Evolutionary conservation across 176 grass and related monocot species (phyloP).

Genomic region (Cenchrus purpureus): DNA sequence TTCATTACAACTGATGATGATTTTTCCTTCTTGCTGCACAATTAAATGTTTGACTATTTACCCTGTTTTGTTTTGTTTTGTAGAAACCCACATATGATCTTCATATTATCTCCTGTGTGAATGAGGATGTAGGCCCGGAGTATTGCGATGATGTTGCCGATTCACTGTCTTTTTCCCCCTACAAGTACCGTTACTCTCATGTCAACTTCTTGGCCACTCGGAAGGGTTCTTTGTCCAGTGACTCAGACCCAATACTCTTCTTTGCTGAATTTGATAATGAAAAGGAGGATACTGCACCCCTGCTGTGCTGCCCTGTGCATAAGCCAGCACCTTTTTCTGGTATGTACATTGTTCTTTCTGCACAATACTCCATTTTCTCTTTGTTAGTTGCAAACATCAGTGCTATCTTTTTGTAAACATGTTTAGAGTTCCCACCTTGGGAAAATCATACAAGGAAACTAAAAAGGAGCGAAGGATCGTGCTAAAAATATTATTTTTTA

Average conservation of each 20-base stretch:
- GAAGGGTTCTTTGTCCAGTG: not conserved
- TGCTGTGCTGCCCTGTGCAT: too few relatives aligned
- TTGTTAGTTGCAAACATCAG: too few relatives aligned
- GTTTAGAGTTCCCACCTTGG: too few relatives aligned
- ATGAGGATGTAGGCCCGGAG: conserved; percentile 27
- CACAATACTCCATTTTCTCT: too few relatives aligned
- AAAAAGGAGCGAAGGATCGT: too few relatives aligned
- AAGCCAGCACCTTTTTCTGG: too few relatives aligned
- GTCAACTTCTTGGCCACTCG: conserved; percentile 33
- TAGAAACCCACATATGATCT: conserved; percentile 36
- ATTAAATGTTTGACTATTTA: not conserved
- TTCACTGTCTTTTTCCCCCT: not conserved
- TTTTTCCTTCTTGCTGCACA: not conserved
- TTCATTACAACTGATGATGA: not conserved
- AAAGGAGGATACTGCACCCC: too few relatives aligned
- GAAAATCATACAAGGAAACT: too few relatives aligned
- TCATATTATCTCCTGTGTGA: conserved; percentile 34
- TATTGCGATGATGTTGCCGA: not conserved
- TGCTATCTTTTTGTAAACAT: too few relatives aligned
- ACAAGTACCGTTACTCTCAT: conserved; percentile 32
- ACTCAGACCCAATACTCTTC: not conserved
- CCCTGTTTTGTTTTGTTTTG: not conserved
- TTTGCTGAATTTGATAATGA: conserved; percentile 43
- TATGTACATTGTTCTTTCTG: too few relatives aligned
- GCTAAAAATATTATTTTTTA: too few relatives aligned